A percentile compares a stretch with the other conserved stretches of the same genome.
Evolutionary conservation across 768 basidiomycete genomes (phyloP).

Genomic region (Auricularia auricula-judae): DNA sequence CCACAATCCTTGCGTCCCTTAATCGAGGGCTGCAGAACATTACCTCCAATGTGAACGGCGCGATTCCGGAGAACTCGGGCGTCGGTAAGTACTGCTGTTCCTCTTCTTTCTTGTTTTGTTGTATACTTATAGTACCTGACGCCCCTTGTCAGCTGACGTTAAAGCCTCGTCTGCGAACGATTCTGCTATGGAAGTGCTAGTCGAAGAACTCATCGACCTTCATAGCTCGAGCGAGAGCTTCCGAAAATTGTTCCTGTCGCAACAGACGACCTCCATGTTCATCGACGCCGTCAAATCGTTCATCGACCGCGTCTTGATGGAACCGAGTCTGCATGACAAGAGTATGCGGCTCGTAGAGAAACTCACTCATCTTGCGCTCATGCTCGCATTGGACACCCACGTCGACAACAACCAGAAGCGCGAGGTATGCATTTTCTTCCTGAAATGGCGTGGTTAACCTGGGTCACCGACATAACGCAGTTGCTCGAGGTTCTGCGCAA

Average conservation of each 20-base stretch:
- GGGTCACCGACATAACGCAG: slow-evolving; percentile 17
- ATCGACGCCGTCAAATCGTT: slow-evolving; percentile 53
- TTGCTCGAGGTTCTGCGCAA: slow-evolving; percentile 50
- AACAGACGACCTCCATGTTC: slow-evolving; percentile 56
- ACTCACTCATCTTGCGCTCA: slow-evolving; percentile 55
- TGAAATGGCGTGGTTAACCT: not conserved
- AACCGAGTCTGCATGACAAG: slow-evolving; percentile 28
- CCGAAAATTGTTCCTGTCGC: slow-evolving; percentile 62
- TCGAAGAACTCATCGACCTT: slow-evolving; percentile 59
- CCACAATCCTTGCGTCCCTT: slow-evolving; percentile 60
- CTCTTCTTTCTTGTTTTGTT: not conserved
- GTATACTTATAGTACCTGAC: not conserved
- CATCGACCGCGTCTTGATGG: slow-evolving; percentile 30
- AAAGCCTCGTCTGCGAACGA: slow-evolving; percentile 11
- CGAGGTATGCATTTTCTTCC: slow-evolving; percentile 36
- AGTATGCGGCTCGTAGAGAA: slow-evolving; percentile 55
- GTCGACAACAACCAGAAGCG: slow-evolving; percentile 58
- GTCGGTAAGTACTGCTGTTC: not conserved
- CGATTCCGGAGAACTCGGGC: not conserved
- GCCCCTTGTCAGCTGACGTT: not conserved
- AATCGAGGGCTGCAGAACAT: slow-evolving; percentile 40
- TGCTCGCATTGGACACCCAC: slow-evolving; percentile 52
- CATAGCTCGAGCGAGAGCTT: slow-evolving; percentile 57
- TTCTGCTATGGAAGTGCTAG: slow-evolving; percentile 43
- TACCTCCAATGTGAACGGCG: not conserved